phyloP scores from a whole-genome alignment of 495 filamentous ascomycete species.

The Penicillium angulare region DNA sequence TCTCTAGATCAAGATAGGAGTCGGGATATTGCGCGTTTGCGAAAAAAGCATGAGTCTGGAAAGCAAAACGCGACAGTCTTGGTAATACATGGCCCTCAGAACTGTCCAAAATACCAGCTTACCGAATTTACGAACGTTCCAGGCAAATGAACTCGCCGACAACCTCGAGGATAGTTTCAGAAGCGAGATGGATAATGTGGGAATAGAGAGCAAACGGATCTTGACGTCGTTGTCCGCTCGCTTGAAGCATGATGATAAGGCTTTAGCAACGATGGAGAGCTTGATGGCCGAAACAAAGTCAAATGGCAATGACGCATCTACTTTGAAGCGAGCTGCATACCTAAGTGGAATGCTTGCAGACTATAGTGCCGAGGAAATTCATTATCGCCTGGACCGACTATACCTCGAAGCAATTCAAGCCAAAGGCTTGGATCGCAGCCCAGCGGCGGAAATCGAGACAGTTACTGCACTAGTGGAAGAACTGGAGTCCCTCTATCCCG shows the following conservation, averaged over 20 bases:
- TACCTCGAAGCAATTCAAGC: constrained; percentile 35
- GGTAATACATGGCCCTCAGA: constrained; percentile 19
- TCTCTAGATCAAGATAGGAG: constrained; percentile 19
- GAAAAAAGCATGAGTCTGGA: constrained; percentile 36
- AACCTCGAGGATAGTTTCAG: constrained; percentile 32
- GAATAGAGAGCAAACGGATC: constrained; percentile 34
- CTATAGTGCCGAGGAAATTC: constrained; percentile 38
- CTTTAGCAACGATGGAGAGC: constrained; percentile 28
- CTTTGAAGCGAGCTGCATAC: constrained; percentile 26
- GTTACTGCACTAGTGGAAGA: constrained; percentile 53
- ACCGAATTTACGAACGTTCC: constrained; percentile 12
- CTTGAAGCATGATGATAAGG: constrained; percentile 41
- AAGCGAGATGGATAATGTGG: constrained; percentile 30
- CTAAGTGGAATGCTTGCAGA: constrained; percentile 30
- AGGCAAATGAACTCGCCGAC: constrained; percentile 36
- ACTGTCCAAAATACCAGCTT: background rate
- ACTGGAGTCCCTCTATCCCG: constrained; percentile 59
- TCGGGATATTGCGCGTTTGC: constrained; percentile 31
- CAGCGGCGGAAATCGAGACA: constrained; percentile 9
- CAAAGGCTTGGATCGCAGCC: background rate
- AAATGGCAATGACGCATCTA: constrained; percentile 28
- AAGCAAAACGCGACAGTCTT: constrained; percentile 34
- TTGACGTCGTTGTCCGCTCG: constrained; percentile 32
- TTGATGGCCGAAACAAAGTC: constrained; percentile 28
- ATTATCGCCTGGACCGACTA: constrained; percentile 43